Percentiles rank a stretch among this genome's conserved stretches.
These are phyloP conservation scores for Coemansia reversa DNA, from an alignment of 192 early-diverging fungal species.

Conservation along the genomic window DNA sequence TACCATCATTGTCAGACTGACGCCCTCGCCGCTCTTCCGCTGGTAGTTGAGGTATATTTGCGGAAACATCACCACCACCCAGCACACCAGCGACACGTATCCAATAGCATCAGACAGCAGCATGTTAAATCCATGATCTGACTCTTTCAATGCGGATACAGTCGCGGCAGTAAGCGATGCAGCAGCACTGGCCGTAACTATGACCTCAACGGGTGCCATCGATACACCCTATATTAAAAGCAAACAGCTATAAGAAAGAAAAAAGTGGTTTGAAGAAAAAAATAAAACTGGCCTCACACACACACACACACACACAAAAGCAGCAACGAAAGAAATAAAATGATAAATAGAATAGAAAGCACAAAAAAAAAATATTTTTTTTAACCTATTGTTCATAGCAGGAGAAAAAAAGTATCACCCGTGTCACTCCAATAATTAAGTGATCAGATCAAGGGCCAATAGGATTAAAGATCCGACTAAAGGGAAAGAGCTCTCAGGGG, in stretches of 20 bases:
- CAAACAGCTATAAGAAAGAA: conserved; percentile 3
- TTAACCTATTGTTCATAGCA: no score
- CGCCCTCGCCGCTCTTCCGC: conserved; percentile 72
- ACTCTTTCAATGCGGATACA: background rate
- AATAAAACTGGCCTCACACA: background rate
- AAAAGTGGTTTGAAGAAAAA: background rate
- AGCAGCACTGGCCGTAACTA: background rate
- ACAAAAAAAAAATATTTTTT: background rate
- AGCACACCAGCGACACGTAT: conserved; percentile 69
- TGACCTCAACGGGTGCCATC: background rate
- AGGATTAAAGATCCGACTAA: background rate
- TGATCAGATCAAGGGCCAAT: background rate
- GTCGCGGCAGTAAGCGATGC: background rate
- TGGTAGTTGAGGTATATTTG: conserved; percentile 78
- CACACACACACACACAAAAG: background rate
- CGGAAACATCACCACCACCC: conserved; percentile 81
- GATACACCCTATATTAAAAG: background rate
- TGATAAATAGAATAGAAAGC: background rate
- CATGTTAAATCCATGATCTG: conserved; percentile 14
- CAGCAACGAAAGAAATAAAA: conserved; percentile 2
- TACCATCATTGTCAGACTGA: conserved; percentile 69
- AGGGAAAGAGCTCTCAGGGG: background rate
- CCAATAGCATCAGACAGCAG: conserved; percentile 50
- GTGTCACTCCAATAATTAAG: background rate
- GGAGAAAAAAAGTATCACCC: no score